Evolutionary conservation across 768 basidiomycete genomes (phyloP).

Genomic region (Serendipita sp.): DNA sequence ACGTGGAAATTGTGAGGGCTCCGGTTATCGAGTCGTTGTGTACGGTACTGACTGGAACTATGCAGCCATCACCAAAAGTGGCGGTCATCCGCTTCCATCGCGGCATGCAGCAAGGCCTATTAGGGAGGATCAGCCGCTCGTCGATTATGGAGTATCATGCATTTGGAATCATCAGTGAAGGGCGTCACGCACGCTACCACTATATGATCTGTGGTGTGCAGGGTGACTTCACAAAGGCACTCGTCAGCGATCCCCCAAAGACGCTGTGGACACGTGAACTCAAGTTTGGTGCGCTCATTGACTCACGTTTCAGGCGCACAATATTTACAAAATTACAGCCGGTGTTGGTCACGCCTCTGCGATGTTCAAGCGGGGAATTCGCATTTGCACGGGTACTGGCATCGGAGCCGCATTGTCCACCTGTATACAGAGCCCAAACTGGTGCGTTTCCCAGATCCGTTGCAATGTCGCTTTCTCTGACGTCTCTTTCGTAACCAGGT

Average conservation of each 20-base stretch:
- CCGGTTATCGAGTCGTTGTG: neutral
- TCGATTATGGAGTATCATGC: slow-evolving; percentile 70
- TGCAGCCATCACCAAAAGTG: slow-evolving; percentile 60
- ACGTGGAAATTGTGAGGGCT: slow-evolving; percentile 50
- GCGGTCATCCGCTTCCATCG: slow-evolving; percentile 63
- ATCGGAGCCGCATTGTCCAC: slow-evolving; percentile 67
- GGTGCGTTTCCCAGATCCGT: slow-evolving; percentile 25
- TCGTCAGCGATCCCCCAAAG: slow-evolving; percentile 52
- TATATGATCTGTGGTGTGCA: slow-evolving; percentile 72
- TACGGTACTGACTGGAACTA: slow-evolving; percentile 8
- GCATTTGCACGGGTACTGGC: slow-evolving; percentile 69
- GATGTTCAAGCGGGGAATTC: slow-evolving; percentile 67
- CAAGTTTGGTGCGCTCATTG: slow-evolving; percentile 32
- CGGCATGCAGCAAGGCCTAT: slow-evolving; percentile 71
- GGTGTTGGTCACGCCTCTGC: slow-evolving; percentile 68
- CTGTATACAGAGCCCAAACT: slow-evolving; percentile 56
- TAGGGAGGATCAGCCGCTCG: slow-evolving; percentile 55
- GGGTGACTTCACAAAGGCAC: slow-evolving; percentile 60
- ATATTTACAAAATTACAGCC: slow-evolving; percentile 31
- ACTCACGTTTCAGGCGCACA: neutral
- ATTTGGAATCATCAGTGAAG: slow-evolving; percentile 65
- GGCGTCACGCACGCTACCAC: slow-evolving; percentile 54
- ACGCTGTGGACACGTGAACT: slow-evolving; percentile 64
- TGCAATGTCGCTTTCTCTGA: neutral
- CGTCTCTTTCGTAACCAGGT: slow-evolving; percentile 25